Conservation (phyloP, 345 rosid species). For the Aethionema arabicum region DNA sequence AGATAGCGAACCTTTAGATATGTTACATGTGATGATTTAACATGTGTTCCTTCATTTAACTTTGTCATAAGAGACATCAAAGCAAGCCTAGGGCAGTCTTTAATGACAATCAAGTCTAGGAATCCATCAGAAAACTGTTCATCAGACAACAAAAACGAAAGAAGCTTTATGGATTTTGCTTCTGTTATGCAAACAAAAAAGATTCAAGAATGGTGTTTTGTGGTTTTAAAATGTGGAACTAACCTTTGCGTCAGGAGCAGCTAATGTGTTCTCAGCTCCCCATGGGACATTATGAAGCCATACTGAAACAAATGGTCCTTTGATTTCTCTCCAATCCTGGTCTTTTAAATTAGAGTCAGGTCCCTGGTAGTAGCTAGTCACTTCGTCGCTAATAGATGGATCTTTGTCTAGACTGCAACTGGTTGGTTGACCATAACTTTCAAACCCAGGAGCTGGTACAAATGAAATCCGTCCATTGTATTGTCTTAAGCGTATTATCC, state of each 20-base stretch:
- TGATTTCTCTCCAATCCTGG: conserved; percentile 72
- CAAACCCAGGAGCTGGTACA: conserved; percentile 94
- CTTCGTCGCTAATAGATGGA: conserved; percentile 29
- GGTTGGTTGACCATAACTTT: conserved; percentile 63
- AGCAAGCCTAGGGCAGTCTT: conserved; percentile 60
- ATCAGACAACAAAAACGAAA: not conserved
- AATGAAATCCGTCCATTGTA: conserved; percentile 72
- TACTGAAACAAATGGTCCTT: conserved; percentile 86
- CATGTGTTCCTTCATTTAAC: conserved; percentile 66
- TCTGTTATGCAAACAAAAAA: not conserved
- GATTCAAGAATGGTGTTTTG: not conserved
- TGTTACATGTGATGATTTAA: conserved; percentile 60
- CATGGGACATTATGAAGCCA: conserved; percentile 99
- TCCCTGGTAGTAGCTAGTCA: conserved; percentile 58
- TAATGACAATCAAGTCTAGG: conserved; percentile 71
- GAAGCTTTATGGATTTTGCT: not conserved
- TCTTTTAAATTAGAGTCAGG: conserved; percentile 52
- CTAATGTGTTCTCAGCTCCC: conserved; percentile 77
- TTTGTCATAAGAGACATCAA: conserved; percentile 60
- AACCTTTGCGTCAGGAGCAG: conserved; percentile 96
- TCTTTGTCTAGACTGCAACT: conserved; percentile 41
- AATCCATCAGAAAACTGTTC: conserved; percentile 88
- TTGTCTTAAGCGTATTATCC: conserved; percentile 61
- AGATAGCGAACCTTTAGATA: conserved; percentile 65
- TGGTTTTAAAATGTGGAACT: conserved; percentile 22